Evolutionary conservation across 1,139 yeast genomes (phyloP).

Genomic region (Suzukiozyma palmioleophila): DNA sequence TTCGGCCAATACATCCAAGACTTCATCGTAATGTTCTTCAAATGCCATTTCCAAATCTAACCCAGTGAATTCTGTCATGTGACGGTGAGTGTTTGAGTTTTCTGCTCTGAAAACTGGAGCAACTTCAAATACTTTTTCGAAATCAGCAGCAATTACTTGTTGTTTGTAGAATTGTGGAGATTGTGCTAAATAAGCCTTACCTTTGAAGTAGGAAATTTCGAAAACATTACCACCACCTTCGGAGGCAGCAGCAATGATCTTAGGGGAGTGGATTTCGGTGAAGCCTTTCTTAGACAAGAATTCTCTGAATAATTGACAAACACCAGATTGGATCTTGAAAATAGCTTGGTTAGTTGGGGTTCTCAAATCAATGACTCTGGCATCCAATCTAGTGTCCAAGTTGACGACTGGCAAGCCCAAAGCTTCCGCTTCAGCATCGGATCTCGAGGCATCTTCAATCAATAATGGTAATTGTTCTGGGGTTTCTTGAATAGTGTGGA

Average conservation of each 20-base stretch:
- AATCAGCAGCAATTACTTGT: slow-evolving; percentile 96
- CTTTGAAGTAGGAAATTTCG: slow-evolving; percentile 87
- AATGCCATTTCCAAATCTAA: slow-evolving; percentile 97
- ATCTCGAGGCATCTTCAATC: slow-evolving; percentile 93
- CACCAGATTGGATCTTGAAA: slow-evolving; percentile 89
- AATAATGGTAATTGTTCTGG: slow-evolving; percentile 91
- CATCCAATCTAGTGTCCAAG: slow-evolving; percentile 91
- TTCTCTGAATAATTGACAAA: slow-evolving; percentile 84
- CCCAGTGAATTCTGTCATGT: slow-evolving; percentile 97
- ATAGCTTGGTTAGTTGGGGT: slow-evolving; percentile 97
- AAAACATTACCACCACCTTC: slow-evolving; percentile 98
- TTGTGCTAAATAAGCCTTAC: slow-evolving; percentile 91
- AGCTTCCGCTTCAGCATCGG: slow-evolving; percentile 92
- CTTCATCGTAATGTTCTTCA: slow-evolving; percentile 97
- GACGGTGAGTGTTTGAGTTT: slow-evolving; percentile 98
- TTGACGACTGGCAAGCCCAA: slow-evolving; percentile 90
- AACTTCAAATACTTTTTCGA: slow-evolving; percentile 90
- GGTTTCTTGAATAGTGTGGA: slow-evolving; percentile 77
- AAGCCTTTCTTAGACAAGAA: slow-evolving; percentile 65
- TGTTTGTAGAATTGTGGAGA: slow-evolving; percentile 98
- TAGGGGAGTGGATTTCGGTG: slow-evolving; percentile 93
- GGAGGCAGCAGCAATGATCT: slow-evolving; percentile 89
- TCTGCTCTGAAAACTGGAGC: slow-evolving; percentile 99
- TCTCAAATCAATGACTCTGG: slow-evolving; percentile 93
- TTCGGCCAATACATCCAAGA: slow-evolving; percentile 75